phyloP scores from a whole-genome alignment of 805 yeast species.

The Debaryomyces tyrocola region DNA sequence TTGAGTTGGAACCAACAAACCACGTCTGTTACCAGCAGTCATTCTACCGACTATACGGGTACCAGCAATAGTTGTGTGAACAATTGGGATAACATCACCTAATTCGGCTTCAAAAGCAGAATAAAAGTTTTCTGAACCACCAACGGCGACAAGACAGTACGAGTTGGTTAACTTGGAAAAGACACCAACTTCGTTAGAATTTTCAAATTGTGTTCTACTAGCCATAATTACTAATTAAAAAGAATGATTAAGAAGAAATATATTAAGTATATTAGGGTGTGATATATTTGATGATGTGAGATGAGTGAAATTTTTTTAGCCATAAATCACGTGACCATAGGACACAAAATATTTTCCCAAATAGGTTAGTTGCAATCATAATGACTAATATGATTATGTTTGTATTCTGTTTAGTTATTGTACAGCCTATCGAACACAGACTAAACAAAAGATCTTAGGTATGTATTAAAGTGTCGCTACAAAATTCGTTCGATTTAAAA shows the following conservation, averaged over 20 bases:
- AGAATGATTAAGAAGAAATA: background rate
- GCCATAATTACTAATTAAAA: constrained; percentile 30
- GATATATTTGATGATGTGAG: background rate
- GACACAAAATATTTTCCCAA: background rate
- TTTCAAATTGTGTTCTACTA: constrained; percentile 49
- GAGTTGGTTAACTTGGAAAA: constrained; percentile 94
- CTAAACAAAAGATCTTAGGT: no score
- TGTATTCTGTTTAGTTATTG: no score
- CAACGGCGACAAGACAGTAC: constrained; percentile 93
- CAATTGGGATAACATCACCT: constrained; percentile 94
- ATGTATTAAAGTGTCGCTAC: background rate
- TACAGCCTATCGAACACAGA: no score
- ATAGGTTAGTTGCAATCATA: background rate
- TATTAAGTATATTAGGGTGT: no score
- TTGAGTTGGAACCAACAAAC: constrained; percentile 93
- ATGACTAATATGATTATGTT: no score
- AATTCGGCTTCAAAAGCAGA: constrained; percentile 97
- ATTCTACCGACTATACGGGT: constrained; percentile 96
- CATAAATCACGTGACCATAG: constrained; percentile 2
- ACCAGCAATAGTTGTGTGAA: constrained; percentile 97
- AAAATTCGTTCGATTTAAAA: background rate
- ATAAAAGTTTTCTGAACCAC: constrained; percentile 82
- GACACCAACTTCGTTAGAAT: constrained; percentile 74
- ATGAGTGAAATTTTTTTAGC: background rate
- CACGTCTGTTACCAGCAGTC: constrained; percentile 98